phyloP scores from a whole-genome alignment of 1,139 yeast genomes.

The Yarrowia galli region DNA sequence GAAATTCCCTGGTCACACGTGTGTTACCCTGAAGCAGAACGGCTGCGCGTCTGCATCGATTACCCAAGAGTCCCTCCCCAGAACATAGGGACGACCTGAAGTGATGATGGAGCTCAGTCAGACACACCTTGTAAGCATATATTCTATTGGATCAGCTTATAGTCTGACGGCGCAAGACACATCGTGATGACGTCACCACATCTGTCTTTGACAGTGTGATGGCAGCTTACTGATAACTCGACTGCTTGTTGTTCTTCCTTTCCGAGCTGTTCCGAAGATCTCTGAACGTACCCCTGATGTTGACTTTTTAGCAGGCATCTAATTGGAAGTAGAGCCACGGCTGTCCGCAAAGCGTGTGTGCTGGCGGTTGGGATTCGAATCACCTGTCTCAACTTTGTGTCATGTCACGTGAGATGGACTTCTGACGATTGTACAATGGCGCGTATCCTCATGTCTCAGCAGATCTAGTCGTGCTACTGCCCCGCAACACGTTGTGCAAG shows the following conservation, averaged over 20 bases:
- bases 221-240: neutral
- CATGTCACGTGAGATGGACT: slow-evolving; percentile 1
- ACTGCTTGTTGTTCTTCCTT: neutral
- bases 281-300: slow-evolving; percentile 8
- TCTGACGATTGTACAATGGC: too few relatives aligned
- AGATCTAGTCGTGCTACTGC: neutral
- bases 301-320: slow-evolving; percentile 7
- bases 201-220: neutral
- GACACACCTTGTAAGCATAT: neutral
- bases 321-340: slow-evolving; percentile 19
- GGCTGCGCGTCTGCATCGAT: slow-evolving; percentile 10
- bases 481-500: neutral
- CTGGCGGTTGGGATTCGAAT: neutral
- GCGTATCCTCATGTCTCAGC: too few relatives aligned
- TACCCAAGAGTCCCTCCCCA: neutral
- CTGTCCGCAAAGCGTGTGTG: too few relatives aligned
- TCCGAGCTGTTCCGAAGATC: slow-evolving; percentile 17
- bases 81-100: neutral
- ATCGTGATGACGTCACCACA: slow-evolving; percentile 5
- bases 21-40: slow-evolving; percentile 30
- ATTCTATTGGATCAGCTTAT: too few relatives aligned
- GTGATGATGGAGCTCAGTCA: neutral
- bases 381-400: slow-evolving; percentile 1
- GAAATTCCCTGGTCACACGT: slow-evolving; percentile 14
- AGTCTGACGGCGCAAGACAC: neutral